Evolutionary conservation across 768 basidiomycete species (phyloP), one percentile per base, ranked within the genome.

Genomic region (Cystobasidium onofrii): DNA sequence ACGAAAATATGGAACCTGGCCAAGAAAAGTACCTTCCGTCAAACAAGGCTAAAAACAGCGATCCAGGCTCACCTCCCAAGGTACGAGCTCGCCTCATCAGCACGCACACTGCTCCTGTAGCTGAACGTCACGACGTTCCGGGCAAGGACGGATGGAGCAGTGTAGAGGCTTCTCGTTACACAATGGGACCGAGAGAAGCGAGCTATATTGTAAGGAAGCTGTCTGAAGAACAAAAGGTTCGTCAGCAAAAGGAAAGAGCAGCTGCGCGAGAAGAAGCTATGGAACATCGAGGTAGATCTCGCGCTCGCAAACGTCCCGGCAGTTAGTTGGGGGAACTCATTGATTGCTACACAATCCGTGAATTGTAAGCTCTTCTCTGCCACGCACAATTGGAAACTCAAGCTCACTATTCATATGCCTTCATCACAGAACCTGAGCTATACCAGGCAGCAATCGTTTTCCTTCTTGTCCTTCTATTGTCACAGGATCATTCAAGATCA

Each of bases 281-380:
- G 20, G 69, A 71, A 25, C n/a, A 33, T 25, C 23, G 69, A 4
- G 69, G 69, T n/a, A 55, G 69, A 34, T 71, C 69, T n/a, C 50
- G 69, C 6, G 54, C 69, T 9, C 12, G 55, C 7, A 71, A 71
- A 29, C 33, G 69, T 23, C n/a, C n/a, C n/a, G n/a, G 69, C 69
- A n/a, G 69, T 6, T 36, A 71, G 69, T 54, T 57, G 33, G 54
- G 55, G 69, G 6, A 64, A 64, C 23, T 12, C 34, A 3, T 23
- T 41, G 13, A 34, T 36, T 10, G 17, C 6, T 10, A 23, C 33
- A 23, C 63, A 41, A 15, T 39, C 63, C 3, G 12, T 27, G 36
- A 25, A 12, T 3, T 46, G 63, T 64, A 41, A 12, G 13, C 29
- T 20, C 6, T 39, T 63, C 36, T n/a, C n/a, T n/a, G n/a, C n/a